phyloP scores from a whole-genome alignment of 2,329 filamentous ascomycete genomes.

The Epichloe gansuensis region DNA sequence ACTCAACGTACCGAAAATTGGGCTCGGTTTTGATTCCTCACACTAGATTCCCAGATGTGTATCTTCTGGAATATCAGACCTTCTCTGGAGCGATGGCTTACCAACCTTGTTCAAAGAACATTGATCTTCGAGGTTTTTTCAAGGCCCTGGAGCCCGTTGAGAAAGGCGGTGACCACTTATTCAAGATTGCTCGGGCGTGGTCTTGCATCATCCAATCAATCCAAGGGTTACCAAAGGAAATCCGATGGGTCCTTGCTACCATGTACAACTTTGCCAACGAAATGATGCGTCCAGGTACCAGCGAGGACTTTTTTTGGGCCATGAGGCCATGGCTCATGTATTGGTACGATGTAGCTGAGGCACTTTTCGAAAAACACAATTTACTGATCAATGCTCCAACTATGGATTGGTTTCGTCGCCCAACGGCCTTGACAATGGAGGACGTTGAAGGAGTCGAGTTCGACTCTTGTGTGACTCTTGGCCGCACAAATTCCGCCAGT shows the following conservation, averaged over 20 bases:
- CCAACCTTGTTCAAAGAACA: slow-evolving; percentile 17
- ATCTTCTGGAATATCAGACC: slow-evolving; percentile 16
- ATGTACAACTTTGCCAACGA: slow-evolving; percentile 20
- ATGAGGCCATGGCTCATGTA: slow-evolving; percentile 18
- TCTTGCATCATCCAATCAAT: slow-evolving; percentile 17
- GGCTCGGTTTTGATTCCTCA: slow-evolving; percentile 13
- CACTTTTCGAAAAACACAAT: slow-evolving; percentile 11
- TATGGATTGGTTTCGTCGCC: slow-evolving; percentile 16
- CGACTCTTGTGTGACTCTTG: background rate
- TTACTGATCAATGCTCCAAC: slow-evolving; percentile 10
- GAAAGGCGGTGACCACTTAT: slow-evolving; percentile 11
- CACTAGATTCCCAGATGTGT: slow-evolving; percentile 9
- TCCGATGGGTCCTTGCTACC: slow-evolving; percentile 20
- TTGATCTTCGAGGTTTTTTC: slow-evolving; percentile 12
- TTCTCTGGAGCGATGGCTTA: slow-evolving; percentile 15
- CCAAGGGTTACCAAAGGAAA: slow-evolving; percentile 13
- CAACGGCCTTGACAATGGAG: slow-evolving; percentile 2
- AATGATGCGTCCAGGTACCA: slow-evolving; percentile 11
- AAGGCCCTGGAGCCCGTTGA: slow-evolving; percentile 12
- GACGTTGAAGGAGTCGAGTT: background rate
- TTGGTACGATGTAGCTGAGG: slow-evolving; percentile 15
- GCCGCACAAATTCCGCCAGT: background rate
- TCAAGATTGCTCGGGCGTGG: slow-evolving; percentile 18
- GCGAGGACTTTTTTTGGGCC: slow-evolving; percentile 10
- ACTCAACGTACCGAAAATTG: slow-evolving; percentile 13